These are phyloP conservation scores for Schizosaccharomyces octosporus DNA, from an alignment of 805 yeast genomes.

Conservation along the genomic window DNA sequence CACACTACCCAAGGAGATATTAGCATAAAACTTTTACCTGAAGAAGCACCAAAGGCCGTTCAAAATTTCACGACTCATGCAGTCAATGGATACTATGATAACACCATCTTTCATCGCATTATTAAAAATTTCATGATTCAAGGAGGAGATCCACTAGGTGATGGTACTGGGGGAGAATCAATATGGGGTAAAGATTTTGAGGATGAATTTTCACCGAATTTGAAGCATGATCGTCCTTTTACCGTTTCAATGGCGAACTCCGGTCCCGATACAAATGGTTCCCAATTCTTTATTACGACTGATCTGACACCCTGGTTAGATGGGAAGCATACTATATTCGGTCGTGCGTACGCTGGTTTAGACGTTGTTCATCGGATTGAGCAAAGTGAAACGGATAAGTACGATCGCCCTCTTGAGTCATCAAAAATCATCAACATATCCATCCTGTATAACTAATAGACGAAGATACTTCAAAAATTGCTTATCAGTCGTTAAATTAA, in stretches of 20 bases:
- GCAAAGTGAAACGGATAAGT: conserved; percentile 20
- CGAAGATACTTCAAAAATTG: no score
- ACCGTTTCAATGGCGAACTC: conserved; percentile 38
- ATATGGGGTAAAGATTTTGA: conserved; percentile 18
- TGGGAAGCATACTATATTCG: conserved; percentile 35
- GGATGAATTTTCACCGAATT: conserved; percentile 24
- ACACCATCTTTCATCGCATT: conserved; percentile 17
- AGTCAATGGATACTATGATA: conserved; percentile 18
- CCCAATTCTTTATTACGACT: conserved; percentile 36
- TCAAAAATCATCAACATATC: conserved; percentile 11
- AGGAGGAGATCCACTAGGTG: conserved; percentile 30
- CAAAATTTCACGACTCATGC: conserved; percentile 20
- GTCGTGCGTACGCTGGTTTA: conserved; percentile 26
- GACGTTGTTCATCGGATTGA: conserved; percentile 27
- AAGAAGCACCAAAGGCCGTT: conserved; percentile 19
- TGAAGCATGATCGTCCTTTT: conserved; percentile 27
- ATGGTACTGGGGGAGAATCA: conserved; percentile 19
- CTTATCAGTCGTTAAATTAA: no score
- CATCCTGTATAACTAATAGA: conserved; percentile 3
- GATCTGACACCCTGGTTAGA: conserved; percentile 24
- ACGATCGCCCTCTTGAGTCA: conserved; percentile 22
- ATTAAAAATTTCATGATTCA: conserved; percentile 35
- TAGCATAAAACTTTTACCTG: conserved; percentile 15
- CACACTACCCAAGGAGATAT: conserved; percentile 24
- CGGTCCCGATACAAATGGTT: conserved; percentile 33